Base-by-base conservation (phyloP, 768 basidiomycete genomes). In the Leccinum subgranulosum region DNA sequence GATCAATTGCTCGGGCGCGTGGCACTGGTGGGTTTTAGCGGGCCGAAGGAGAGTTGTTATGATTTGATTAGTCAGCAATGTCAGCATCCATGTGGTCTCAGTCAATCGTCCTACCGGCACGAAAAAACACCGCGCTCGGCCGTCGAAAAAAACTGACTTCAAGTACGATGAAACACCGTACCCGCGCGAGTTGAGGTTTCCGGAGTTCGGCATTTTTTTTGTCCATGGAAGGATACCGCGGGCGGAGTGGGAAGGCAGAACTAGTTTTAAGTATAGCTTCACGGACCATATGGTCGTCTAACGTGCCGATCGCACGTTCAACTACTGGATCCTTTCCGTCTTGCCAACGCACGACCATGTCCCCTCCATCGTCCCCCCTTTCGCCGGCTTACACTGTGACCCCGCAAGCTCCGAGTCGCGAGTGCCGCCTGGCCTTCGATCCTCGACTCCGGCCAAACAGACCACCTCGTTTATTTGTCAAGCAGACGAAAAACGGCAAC, bases 401-500 rank as follows among this genome's bases (percentile, higher is more conserved):
- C 59, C 85, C 85, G 1, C 79, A 76, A 25, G 64, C 75, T 27
- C n/a, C n/a, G n/a, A n/a, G n/a, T n/a, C 71, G 77, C 57, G 86
- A 87, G 66, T 80, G 77, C 57, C 80, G 79, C 4, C 64, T 87
- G 51, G 79, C 84, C 9, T 69, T 81, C 28, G 76, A 70, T 27
- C 75, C 75, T 33, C 74, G 76, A 7, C 56, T 70, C 34, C 72
- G 74, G 5, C 60, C 68, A 12, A 68, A 60, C 58, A 72, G 81
- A 28, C 76, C 78, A 4, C 69, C 75, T 17, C 79, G 79, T 6
- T 76, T 75, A 53, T 86, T 84, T 61, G 74, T 82, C 53, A 89
- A 89, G 69, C 78, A 81, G 58, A 80, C 84, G 3, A 85, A 77
- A 66, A 77, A 74, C 50, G 82, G 85, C 5, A 78, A 76, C 33